Evolutionary conservation across 306 rosid genomes (phyloP), one percentile per base, ranked within the genome.

Genomic region (Glycyrrhiza uralensis): DNA sequence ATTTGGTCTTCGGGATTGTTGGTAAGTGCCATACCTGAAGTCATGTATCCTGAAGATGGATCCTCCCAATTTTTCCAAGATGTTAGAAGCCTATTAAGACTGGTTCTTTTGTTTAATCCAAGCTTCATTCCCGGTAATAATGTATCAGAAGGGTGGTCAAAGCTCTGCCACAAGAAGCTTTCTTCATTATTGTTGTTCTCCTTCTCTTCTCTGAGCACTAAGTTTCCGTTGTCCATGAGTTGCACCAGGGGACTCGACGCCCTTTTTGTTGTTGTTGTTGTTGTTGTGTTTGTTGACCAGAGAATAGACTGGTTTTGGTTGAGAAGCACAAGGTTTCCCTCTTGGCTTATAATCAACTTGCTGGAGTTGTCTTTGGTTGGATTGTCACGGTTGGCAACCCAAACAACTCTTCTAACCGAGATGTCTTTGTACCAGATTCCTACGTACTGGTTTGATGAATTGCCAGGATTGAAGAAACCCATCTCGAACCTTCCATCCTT

Each of bases 201-300:
- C 1, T 56, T 54, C 18, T 28, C 70, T 3, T 81, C 76, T 23
- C 51, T 77, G 5, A 86, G 51, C 11, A 88, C 85, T 17, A 86
- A 80, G 59, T 88, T 88, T 15, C 93, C 93, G 0, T 66, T 41
- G 52, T 81, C 84, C 12, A 88, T 36, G 1, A 86, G 87, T 52
- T 75, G 81, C 0, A 75, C 32, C 0, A 64, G 12, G 6, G 82
- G 84, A n/a, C 44, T 80, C 23, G 46, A 65, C 9, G 76, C 38
- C 44, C 57, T 46, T 36, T 28, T n/a, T n/a, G n/a, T n/a, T n/a
- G n/a, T n/a, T n/a, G n/a, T n/a, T n/a, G n/a, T n/a, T n/a, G n/a
- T 54, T 18, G 79, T 39, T 7, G 76, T 30, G 36, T 54, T 83
- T 17, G 85, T 52, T 1, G 83, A 71, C 93, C 88, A 85, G n/a